Percentiles rank a stretch among this genome's conserved stretches.
Conservation (phyloP, 805 yeast species). For the Ogataea parapolymorpha region DNA sequence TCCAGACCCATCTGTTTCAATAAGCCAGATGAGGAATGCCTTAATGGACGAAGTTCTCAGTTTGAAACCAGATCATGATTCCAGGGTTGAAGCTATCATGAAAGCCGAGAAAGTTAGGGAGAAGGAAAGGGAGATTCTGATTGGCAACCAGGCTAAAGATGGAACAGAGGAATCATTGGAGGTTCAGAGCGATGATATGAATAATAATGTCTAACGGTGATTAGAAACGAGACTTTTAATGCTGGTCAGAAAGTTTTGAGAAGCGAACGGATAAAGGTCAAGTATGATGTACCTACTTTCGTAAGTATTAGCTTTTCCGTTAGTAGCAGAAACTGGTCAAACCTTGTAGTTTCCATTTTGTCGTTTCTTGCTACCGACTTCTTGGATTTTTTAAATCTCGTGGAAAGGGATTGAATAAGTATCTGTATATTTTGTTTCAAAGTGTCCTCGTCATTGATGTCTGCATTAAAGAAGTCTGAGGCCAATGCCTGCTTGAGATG, state of each 20-base stretch:
- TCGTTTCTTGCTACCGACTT: conserved; percentile 11
- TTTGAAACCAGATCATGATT: conserved; percentile 77
- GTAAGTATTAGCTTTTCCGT: not conserved
- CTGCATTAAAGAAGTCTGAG: conserved; percentile 27
- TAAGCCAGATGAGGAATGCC: conserved; percentile 66
- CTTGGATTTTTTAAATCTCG: conserved; percentile 20
- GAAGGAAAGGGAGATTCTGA: conserved; percentile 58
- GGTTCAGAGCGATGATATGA: too few species aligned
- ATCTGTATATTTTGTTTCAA: conserved; percentile 18
- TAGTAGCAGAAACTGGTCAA: conserved; percentile 1
- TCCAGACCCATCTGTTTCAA: conserved; percentile 56
- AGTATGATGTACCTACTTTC: not conserved
- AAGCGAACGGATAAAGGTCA: not conserved
- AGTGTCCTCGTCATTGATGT: conserved; percentile 21
- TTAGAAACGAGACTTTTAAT: not conserved
- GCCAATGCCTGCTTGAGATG: conserved; percentile 33
- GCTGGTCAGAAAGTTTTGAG: not conserved
- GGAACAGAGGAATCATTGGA: conserved; percentile 48
- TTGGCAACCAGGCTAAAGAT: conserved; percentile 68
- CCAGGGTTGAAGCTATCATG: conserved; percentile 82
- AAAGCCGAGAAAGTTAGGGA: conserved; percentile 80
- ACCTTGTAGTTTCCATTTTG: not conserved
- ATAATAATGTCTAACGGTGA: too few species aligned
- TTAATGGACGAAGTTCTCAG: conserved; percentile 76
- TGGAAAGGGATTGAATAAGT: conserved; percentile 17